Conservation (phyloP, 2,329 filamentous ascomycete genomes). For the Epichloe glyceriae region DNA sequence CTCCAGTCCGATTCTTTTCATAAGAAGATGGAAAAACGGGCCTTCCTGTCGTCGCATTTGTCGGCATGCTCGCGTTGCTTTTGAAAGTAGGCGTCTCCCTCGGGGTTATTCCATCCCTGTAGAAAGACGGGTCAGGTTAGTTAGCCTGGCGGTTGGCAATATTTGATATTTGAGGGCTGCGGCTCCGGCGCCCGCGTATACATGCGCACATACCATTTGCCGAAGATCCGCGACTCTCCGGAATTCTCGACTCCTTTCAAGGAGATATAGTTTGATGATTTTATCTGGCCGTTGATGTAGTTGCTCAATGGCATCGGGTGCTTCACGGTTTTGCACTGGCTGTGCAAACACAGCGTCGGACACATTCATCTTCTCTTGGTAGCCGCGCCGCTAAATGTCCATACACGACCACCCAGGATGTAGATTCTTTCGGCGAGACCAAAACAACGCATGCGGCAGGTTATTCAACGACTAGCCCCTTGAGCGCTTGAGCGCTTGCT, state of each 20-base stretch:
- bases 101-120: conserved; percentile 31
- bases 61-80: conserved; percentile 18
- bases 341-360: neutral
- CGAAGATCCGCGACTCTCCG: conserved; percentile 1
- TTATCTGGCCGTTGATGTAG: neutral
- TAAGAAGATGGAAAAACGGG: conserved; percentile 25
- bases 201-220: neutral
- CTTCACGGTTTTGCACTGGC: neutral
- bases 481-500: no score
- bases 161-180: no score
- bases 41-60: neutral
- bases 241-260: neutral
- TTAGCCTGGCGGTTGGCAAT: neutral
- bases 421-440: neutral
- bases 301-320: neutral
- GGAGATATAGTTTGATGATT: neutral
- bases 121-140: neutral
- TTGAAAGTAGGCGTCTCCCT: conserved; percentile 29
- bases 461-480: neutral
- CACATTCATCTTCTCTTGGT: neutral
- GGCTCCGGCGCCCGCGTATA: neutral
- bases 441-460: neutral
- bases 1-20: conserved; percentile 28
- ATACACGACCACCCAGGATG: neutral
- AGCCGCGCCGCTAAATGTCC: neutral